Conservation (phyloP, 2,329 filamentous ascomycete genomes). For the Phialophora macrospora region DNA sequence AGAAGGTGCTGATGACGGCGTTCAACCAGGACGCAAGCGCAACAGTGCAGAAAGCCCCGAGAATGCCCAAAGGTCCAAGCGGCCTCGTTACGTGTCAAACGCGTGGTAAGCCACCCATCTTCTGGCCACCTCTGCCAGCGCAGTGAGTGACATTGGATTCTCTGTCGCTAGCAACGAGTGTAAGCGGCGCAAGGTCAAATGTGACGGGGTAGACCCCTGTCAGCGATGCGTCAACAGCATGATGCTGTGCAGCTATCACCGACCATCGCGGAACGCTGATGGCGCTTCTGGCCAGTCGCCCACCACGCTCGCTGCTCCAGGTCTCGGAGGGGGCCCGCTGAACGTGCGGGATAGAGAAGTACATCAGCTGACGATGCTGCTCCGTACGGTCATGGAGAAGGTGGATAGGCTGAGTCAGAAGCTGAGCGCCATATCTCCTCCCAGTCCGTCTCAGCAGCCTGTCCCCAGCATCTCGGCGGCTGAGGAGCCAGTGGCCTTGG, state of each 20-base stretch:
- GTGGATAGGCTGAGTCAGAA: background rate
- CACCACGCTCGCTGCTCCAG: background rate
- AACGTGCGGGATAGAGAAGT: background rate
- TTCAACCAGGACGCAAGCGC: background rate
- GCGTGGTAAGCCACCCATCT: conserved; percentile 15
- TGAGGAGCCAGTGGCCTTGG: background rate
- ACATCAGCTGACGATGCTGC: background rate
- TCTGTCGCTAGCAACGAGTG: conserved; percentile 65
- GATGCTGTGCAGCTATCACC: conserved; percentile 14
- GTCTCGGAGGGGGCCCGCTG: background rate
- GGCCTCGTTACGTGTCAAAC: conserved; percentile 20
- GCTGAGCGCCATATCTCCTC: conserved; percentile 3
- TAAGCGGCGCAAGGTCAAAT: conserved; percentile 76
- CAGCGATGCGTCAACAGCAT: conserved; percentile 59
- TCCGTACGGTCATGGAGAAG: background rate
- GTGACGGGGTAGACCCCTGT: conserved; percentile 71
- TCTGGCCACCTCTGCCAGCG: background rate
- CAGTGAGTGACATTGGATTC: background rate
- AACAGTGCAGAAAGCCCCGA: background rate
- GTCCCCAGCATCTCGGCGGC: too few species aligned
- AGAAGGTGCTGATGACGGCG: background rate
- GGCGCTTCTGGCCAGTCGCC: background rate
- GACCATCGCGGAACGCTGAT: conserved; percentile 4
- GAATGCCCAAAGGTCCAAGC: background rate
- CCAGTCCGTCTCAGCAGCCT: background rate